Conservation (phyloP, 2,329 filamentous ascomycete genomes). For the Fusarium kyushuense region DNA sequence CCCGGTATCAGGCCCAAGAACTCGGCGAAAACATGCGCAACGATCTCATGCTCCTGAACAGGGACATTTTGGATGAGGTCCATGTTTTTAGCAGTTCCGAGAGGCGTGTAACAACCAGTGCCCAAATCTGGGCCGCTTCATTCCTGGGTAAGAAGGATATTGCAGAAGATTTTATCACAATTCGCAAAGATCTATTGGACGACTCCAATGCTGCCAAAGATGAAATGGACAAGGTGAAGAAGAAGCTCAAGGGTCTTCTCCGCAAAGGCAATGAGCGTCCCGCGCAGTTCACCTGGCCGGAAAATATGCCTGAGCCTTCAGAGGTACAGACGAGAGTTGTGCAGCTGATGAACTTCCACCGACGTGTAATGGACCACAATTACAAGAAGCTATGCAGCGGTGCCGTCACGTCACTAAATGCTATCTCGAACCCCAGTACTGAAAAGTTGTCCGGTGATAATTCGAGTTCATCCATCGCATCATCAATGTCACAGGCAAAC, state of each 20-base stretch:
- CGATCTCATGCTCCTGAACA: constrained; percentile 91
- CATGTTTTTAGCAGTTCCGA: constrained; percentile 97
- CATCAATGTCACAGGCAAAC: constrained; percentile 70
- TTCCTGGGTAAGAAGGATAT: constrained; percentile 91
- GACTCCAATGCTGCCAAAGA: constrained; percentile 99
- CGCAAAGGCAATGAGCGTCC: constrained; percentile 94
- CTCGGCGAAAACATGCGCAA: constrained; percentile 96
- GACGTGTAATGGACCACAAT: constrained; percentile 94
- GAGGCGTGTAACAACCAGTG: constrained; percentile 91
- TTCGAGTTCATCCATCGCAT: constrained; percentile 59
- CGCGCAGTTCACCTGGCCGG: constrained; percentile 97
- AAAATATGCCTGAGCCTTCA: constrained; percentile 93
- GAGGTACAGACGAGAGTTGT: constrained; percentile 93
- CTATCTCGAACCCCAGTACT: constrained; percentile 64
- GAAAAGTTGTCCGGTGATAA: constrained; percentile 60
- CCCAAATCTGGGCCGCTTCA: constrained; percentile 92
- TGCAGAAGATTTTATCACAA: constrained; percentile 84
- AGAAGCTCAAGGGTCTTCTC: constrained; percentile 94
- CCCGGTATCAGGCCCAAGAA: constrained; percentile 94
- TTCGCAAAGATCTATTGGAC: constrained; percentile 94
- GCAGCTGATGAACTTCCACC: constrained; percentile 97
- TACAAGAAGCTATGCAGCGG: constrained; percentile 81
- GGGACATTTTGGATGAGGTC: constrained; percentile 91
- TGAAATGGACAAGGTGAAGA: constrained; percentile 99
- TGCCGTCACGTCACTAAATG: constrained; percentile 71